phyloP scores from a whole-genome alignment of 495 filamentous ascomycete genomes.

The Opeltia flavorubescens region DNA sequence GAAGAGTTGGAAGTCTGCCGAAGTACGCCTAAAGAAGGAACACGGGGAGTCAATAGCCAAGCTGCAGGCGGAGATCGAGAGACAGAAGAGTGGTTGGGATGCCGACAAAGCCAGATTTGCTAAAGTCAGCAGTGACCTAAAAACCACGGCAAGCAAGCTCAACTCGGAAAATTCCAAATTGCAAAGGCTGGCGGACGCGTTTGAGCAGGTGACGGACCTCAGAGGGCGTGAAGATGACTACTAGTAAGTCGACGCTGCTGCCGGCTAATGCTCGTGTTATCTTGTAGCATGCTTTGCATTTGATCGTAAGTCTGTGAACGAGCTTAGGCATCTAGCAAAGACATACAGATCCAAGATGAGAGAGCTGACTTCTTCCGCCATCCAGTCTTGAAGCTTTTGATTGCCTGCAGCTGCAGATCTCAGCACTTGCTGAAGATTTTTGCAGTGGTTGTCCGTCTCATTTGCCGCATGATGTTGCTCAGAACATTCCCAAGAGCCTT shows the following conservation, averaged over 20 bases:
- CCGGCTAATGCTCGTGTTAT: conserved; percentile 4
- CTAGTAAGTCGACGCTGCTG: conserved; percentile 38
- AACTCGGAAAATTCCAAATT: conserved; percentile 42
- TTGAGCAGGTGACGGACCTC: conserved; percentile 46
- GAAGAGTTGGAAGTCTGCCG: conserved; percentile 14
- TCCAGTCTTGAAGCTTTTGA: conserved; percentile 45
- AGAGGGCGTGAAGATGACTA: conserved; percentile 46
- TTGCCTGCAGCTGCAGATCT: conserved; percentile 42
- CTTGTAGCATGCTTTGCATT: not conserved
- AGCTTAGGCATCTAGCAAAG: not conserved
- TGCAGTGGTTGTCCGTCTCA: conserved; percentile 23
- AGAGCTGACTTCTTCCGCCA: conserved; percentile 16
- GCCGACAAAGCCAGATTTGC: conserved; percentile 37
- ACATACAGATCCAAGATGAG: not conserved
- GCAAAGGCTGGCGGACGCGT: conserved; percentile 40
- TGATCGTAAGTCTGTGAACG: conserved; percentile 5
- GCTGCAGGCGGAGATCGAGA: conserved; percentile 35
- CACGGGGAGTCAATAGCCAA: conserved; percentile 21
- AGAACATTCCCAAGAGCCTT: conserved; percentile 38
- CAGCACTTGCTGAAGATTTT: conserved; percentile 38
- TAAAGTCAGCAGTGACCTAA: conserved; percentile 33
- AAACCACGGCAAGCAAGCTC: conserved; percentile 35
- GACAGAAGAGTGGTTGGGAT: conserved; percentile 30
- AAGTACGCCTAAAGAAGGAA: conserved; percentile 26
- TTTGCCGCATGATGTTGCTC: conserved; percentile 36